These are phyloP conservation scores for Harrya chromipes DNA, from an alignment of 768 basidiomycete genomes.

Conservation along the genomic window DNA sequence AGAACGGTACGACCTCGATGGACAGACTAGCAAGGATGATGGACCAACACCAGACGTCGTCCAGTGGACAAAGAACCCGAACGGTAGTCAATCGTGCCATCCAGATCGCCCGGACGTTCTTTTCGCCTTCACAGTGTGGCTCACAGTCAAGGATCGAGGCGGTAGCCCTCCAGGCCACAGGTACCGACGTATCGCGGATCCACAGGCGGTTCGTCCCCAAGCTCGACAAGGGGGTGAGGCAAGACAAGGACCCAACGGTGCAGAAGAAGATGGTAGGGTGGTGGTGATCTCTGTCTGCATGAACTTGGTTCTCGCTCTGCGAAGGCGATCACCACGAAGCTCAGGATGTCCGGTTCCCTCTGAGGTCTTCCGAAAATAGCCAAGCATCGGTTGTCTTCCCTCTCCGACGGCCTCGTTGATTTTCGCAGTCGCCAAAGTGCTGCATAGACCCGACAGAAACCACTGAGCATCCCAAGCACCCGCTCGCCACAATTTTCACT, in stretches of 20 bases:
- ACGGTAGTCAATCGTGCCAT: neutral
- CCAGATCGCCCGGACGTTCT: neutral
- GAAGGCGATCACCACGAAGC: neutral
- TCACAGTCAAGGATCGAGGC: neutral
- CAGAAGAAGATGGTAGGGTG: slow-evolving; percentile 2
- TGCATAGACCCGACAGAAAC: neutral
- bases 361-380: neutral
- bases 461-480: neutral
- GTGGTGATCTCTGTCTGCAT: neutral
- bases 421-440: neutral
- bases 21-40: neutral
- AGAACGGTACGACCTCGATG: neutral
- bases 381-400: slow-evolving; percentile 1
- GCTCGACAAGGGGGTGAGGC: slow-evolving; percentile 1
- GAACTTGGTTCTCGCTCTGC: neutral
- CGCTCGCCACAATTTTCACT: neutral
- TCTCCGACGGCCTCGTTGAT: neutral
- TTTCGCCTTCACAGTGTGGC: neutral
- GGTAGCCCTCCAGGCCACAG: neutral
- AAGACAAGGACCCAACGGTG: neutral
- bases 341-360: too few species aligned
- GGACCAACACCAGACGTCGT: neutral
- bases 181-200: neutral
- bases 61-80: neutral
- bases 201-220: slow-evolving; percentile 3